Evolutionary conservation across 306 rosid species (phyloP).

Genomic region (Medicago lupulina): DNA sequence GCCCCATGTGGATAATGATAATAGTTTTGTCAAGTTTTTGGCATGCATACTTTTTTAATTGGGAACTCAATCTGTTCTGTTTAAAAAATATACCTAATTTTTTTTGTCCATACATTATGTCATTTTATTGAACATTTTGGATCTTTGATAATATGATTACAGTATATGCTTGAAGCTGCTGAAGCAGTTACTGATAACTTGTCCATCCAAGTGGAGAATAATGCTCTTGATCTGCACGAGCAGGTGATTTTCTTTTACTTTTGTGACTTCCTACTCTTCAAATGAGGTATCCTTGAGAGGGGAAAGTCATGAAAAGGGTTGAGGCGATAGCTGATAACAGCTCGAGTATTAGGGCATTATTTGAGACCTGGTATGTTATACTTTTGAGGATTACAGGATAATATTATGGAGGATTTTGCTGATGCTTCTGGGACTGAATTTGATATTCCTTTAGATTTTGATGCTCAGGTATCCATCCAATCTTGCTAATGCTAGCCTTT

Average conservation of each 20-base stretch:
- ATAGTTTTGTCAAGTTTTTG: neutral
- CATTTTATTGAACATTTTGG: neutral
- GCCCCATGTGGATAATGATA: neutral
- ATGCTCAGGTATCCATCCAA: conserved; percentile 58
- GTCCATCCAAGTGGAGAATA: conserved; percentile 60
- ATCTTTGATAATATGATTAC: conserved; percentile 24
- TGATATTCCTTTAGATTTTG: conserved; percentile 68
- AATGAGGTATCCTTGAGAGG: conserved; percentile 14
- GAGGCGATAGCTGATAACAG: neutral
- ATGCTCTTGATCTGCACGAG: conserved; percentile 52
- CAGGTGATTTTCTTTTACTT: conserved; percentile 53
- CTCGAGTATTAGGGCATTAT: neutral
- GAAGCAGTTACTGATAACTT: conserved; percentile 49
- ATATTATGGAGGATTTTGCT: conserved; percentile 61
- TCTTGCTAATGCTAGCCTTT: conserved; percentile 18
- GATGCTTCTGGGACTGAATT: conserved; percentile 70
- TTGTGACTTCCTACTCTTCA: conserved; percentile 7
- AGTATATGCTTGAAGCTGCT: conserved; percentile 55
- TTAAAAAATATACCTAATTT: conserved; percentile 7
- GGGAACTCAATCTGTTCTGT: neutral
- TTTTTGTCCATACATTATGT: neutral
- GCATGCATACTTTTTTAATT: conserved; percentile 1
- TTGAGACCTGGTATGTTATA: conserved; percentile 26
- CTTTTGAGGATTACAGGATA: conserved; percentile 53
- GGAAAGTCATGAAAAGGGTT: conserved; percentile 12